phyloP scores from a whole-genome alignment of 805 yeast genomes.

The Wickerhamomyces silvicola region DNA sequence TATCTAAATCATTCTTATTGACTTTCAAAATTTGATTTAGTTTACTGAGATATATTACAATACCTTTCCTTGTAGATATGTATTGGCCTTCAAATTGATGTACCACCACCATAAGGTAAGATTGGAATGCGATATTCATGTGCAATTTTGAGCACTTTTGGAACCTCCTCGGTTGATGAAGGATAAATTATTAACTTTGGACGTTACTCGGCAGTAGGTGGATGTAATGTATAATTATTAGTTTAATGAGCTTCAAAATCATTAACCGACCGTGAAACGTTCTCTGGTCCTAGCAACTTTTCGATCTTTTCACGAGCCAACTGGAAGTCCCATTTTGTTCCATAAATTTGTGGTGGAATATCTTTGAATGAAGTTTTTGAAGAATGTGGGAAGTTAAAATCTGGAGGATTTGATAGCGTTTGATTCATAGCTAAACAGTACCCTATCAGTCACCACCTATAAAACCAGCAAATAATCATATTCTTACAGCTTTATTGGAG shows the following conservation, averaged over 20 bases:
- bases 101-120: slow-evolving; percentile 56
- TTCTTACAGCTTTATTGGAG: background rate
- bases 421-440: slow-evolving; percentile 22
- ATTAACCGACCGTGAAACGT: slow-evolving; percentile 14
- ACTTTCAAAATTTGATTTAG: slow-evolving; percentile 53
- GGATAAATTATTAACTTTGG: slow-evolving; percentile 50
- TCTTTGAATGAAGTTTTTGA: slow-evolving; percentile 18
- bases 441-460: slow-evolving; percentile 15
- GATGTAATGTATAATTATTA: slow-evolving; percentile 43
- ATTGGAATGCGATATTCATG: slow-evolving; percentile 49
- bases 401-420: slow-evolving; percentile 18
- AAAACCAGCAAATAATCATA: slow-evolving; percentile 11
- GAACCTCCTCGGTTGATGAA: slow-evolving; percentile 47
- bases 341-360: slow-evolving; percentile 21
- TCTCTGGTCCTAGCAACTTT: slow-evolving; percentile 28
- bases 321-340: slow-evolving; percentile 21
- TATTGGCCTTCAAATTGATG: slow-evolving; percentile 64
- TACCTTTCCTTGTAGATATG: slow-evolving; percentile 52
- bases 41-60: slow-evolving; percentile 52
- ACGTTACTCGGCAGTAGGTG: slow-evolving; percentile 39
- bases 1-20: slow-evolving; percentile 59
- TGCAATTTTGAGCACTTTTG: slow-evolving; percentile 44
- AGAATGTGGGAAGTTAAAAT: slow-evolving; percentile 23
- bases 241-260: slow-evolving; percentile 39
- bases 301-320: slow-evolving; percentile 18